Evolutionary conservation across 345 rosid species (phyloP).

Genomic region (Pugionium dolabratum): DNA sequence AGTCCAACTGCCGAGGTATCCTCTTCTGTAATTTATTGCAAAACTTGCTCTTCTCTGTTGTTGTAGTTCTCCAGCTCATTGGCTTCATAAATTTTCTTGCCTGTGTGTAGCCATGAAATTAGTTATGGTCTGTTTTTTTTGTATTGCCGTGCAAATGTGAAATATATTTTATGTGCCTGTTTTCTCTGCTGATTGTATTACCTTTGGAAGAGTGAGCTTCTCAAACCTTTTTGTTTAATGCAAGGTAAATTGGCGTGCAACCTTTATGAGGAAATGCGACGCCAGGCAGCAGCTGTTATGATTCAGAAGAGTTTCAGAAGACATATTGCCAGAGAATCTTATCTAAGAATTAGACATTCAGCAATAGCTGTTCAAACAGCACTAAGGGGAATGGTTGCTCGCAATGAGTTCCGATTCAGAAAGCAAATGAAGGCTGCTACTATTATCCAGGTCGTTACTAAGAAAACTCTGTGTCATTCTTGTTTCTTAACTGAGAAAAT

Average conservation of each 20-base stretch:
- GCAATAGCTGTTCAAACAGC: slow-evolving; percentile 80
- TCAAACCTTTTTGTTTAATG: slow-evolving; percentile 24
- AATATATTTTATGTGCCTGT: not conserved
- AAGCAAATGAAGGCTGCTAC: slow-evolving; percentile 92
- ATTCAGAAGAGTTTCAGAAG: slow-evolving; percentile 84
- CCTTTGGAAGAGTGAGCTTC: slow-evolving; percentile 30
- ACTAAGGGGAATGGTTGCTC: slow-evolving; percentile 92
- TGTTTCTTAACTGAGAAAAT: no score
- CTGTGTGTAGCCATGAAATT: not conserved
- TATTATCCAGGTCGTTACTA: slow-evolving; percentile 64
- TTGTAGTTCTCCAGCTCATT: slow-evolving; percentile 8
- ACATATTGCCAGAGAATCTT: slow-evolving; percentile 66
- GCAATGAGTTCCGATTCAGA: slow-evolving; percentile 88
- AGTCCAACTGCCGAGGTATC: slow-evolving; percentile 88
- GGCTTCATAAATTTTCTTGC: slow-evolving; percentile 4
- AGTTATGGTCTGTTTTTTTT: slow-evolving; percentile 12
- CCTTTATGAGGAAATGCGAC: slow-evolving; percentile 73
- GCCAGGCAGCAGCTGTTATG: slow-evolving; percentile 89
- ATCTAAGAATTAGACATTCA: slow-evolving; percentile 52
- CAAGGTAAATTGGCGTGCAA: slow-evolving; percentile 85
- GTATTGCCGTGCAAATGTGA: not conserved
- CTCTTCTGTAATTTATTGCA: slow-evolving; percentile 8
- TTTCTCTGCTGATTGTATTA: not conserved
- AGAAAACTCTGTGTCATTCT: not conserved
- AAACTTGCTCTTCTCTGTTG: slow-evolving; percentile 4